Conservation (phyloP, 2,329 filamentous ascomycete species). For the Fusarium tjaetaba region DNA sequence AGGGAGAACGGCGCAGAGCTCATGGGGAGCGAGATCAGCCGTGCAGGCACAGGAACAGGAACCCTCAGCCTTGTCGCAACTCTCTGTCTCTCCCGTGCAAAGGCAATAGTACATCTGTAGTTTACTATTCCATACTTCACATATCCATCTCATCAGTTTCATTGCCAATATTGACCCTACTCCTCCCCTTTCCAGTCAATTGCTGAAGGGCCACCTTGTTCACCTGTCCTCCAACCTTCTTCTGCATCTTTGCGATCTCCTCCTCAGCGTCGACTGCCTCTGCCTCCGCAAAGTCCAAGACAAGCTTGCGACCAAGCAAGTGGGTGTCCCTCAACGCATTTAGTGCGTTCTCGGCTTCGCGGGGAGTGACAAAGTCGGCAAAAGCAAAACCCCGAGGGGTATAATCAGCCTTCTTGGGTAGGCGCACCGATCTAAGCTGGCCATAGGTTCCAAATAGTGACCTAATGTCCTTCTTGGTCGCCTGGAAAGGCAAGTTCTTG, state of each 20-base stretch:
- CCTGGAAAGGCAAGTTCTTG: constrained; percentile 98
- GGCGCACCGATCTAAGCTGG: constrained; percentile 88
- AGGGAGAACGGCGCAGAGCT: constrained; percentile 38
- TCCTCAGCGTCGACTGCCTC: constrained; percentile 93
- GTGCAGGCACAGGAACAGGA: constrained; percentile 20
- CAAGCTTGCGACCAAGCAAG: constrained; percentile 86
- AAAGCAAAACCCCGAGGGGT: constrained; percentile 94
- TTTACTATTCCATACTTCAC: constrained; percentile 35
- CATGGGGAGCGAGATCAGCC: constrained; percentile 16
- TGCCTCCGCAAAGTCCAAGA: constrained; percentile 90
- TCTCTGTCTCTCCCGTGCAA: constrained; percentile 19
- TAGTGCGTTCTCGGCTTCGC: constrained; percentile 91
- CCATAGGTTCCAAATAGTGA: constrained; percentile 89
- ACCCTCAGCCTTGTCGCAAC: constrained; percentile 41
- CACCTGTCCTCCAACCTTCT: constrained; percentile 90
- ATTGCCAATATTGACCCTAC: constrained; percentile 87
- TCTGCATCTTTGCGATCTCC: constrained; percentile 96
- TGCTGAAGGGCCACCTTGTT: constrained; percentile 92
- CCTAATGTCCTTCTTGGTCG: constrained; percentile 90
- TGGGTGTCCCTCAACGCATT: constrained; percentile 92
- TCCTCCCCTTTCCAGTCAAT: constrained; percentile 83
- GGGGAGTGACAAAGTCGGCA: constrained; percentile 91
- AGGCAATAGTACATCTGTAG: constrained; percentile 34
- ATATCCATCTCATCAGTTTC: constrained; percentile 67
- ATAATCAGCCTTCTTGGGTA: constrained; percentile 94